These are phyloP conservation scores for Dactylellina cionopaga DNA, from an alignment of 2,329 filamentous ascomycete genomes.

Conservation along the genomic window DNA sequence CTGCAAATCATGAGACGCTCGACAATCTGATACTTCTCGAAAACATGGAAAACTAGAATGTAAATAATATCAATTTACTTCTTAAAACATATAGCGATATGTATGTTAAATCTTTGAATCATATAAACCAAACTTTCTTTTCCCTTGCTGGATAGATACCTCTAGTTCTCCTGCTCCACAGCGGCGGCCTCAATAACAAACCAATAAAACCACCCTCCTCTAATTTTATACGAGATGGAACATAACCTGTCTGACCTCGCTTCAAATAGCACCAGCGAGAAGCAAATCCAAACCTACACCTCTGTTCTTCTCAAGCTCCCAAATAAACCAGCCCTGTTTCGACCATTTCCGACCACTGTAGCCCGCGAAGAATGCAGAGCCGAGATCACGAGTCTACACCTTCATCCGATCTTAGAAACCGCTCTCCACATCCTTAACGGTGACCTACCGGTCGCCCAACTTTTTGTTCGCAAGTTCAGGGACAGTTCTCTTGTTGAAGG, in stretches of 20 bases:
- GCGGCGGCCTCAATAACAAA: too few relatives aligned
- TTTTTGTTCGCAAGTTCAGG: conserved; percentile 67
- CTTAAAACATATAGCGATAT: too few relatives aligned
- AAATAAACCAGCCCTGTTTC: not conserved
- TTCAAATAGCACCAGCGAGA: not conserved
- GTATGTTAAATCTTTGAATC: too few relatives aligned
- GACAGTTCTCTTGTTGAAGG: conserved; percentile 64
- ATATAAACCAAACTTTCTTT: too few relatives aligned
- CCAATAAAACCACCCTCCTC: too few relatives aligned
- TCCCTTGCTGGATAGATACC: too few relatives aligned
- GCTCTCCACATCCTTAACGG: conserved; percentile 66
- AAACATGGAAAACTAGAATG: too few relatives aligned
- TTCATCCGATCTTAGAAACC: conserved; percentile 66
- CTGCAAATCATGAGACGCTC: too few relatives aligned
- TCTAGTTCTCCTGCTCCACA: too few relatives aligned
- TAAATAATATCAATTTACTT: too few relatives aligned
- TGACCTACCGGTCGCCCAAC: conserved; percentile 66
- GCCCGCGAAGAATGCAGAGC: not conserved
- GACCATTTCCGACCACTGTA: not conserved
- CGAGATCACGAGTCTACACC: conserved; percentile 58
- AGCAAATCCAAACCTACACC: not conserved
- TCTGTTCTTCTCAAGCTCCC: not conserved
- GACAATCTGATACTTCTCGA: too few relatives aligned
- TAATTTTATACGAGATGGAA: too few relatives aligned
- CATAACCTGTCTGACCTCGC: not conserved